phyloP scores from a whole-genome alignment of 768 basidiomycete species.

The Lactifluus echinatus region DNA sequence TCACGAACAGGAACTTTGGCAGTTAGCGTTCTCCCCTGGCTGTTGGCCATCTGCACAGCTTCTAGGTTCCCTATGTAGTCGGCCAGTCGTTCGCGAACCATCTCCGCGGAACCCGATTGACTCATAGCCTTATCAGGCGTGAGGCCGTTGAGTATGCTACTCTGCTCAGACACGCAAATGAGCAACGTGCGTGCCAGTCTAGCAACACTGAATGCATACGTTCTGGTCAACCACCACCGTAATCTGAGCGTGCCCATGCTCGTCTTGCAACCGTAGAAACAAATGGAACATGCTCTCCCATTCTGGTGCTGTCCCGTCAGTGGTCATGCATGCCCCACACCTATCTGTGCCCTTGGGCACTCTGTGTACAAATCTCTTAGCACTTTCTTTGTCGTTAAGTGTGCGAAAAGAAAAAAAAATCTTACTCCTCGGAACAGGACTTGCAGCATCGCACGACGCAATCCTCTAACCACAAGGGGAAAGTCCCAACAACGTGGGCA shows the following conservation, averaged over 20 bases:
- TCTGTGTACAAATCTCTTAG: slow-evolving; percentile 8
- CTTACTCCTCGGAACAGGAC: slow-evolving; percentile 12
- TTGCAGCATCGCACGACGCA: slow-evolving; percentile 13
- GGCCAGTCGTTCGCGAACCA: slow-evolving; percentile 9
- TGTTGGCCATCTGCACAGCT: slow-evolving; percentile 8
- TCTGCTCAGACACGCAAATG: not conserved
- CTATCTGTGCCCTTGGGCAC: not conserved
- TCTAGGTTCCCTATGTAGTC: slow-evolving; percentile 17
- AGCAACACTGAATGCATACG: not conserved
- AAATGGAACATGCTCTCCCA: slow-evolving; percentile 11
- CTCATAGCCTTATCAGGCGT: slow-evolving; percentile 1
- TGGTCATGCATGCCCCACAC: slow-evolving; percentile 2
- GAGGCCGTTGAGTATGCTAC: slow-evolving; percentile 5
- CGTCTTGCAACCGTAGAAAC: slow-evolving; percentile 18
- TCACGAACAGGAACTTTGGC: slow-evolving; percentile 3
- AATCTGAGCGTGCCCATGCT: slow-evolving; percentile 3
- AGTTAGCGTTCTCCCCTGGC: not conserved
- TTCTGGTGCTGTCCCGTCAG: not conserved
- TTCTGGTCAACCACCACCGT: slow-evolving; percentile 15
- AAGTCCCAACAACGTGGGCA: slow-evolving; percentile 16
- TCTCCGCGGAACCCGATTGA: not conserved
- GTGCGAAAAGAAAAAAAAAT: not conserved
- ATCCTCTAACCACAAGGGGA: slow-evolving; percentile 10
- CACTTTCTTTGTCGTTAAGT: not conserved
- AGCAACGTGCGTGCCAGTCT: not conserved